A percentile compares a stretch with the other conserved stretches of the same genome.
Conservation (phyloP, 2,329 filamentous ascomycete genomes). For the Venturiaceae sp. region DNA sequence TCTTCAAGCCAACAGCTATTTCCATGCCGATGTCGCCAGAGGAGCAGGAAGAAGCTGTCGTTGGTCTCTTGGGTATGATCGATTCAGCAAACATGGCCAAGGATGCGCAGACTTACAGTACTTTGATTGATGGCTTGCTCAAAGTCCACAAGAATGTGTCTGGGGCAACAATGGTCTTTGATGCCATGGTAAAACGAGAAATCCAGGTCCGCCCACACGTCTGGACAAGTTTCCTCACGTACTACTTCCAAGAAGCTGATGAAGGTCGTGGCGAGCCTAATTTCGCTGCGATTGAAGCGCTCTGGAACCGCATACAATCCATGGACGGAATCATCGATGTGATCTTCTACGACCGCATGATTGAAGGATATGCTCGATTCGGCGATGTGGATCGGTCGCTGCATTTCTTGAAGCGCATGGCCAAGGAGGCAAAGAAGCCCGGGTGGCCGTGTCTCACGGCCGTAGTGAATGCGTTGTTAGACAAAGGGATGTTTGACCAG, state of each 20-base stretch:
- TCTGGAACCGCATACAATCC: slow-evolving; percentile 41
- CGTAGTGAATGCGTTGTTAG: slow-evolving; percentile 27
- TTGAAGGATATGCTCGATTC: slow-evolving; percentile 53
- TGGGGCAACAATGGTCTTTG: slow-evolving; percentile 51
- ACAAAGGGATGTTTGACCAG: slow-evolving; percentile 23
- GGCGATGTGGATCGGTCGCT: slow-evolving; percentile 40
- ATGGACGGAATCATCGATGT: slow-evolving; percentile 34
- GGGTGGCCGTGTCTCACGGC: slow-evolving; percentile 30
- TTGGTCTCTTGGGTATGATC: slow-evolving; percentile 36
- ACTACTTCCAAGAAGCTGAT: slow-evolving; percentile 49
- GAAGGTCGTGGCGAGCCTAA: slow-evolving; percentile 31
- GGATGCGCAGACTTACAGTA: slow-evolving; percentile 50
- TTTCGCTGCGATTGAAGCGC: slow-evolving; percentile 46
- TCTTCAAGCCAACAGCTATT: slow-evolving; percentile 31
- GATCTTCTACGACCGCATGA: slow-evolving; percentile 59
- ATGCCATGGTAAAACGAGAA: slow-evolving; percentile 48
- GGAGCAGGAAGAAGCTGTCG: slow-evolving; percentile 43
- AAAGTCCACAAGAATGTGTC: slow-evolving; percentile 32
- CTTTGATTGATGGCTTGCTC: slow-evolving; percentile 59
- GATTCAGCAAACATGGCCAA: background rate
- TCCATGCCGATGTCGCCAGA: slow-evolving; percentile 25
- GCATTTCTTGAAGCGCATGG: slow-evolving; percentile 29
- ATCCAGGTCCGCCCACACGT: slow-evolving; percentile 53
- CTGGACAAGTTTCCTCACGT: slow-evolving; percentile 62
- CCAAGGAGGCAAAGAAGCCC: slow-evolving; percentile 27